These are phyloP conservation scores for Euclidium syriacum DNA, from an alignment of 345 rosid genomes.

Conservation along the genomic window DNA sequence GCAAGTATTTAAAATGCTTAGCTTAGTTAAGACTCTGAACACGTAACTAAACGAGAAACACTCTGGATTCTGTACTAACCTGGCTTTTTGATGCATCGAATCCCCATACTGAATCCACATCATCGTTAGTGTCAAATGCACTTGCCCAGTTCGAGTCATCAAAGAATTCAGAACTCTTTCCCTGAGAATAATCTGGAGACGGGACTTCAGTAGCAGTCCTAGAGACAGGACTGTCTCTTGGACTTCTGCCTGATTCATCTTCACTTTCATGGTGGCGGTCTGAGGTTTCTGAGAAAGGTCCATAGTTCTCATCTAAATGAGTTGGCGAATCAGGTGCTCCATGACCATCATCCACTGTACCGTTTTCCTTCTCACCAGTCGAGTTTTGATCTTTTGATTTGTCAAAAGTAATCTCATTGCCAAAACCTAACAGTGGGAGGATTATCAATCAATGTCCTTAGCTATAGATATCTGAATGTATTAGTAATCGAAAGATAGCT, in stretches of 20 bases:
- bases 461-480: neutral
- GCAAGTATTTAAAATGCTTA: slow-evolving; percentile 2
- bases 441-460: slow-evolving; percentile 11
- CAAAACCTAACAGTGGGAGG: slow-evolving; percentile 59
- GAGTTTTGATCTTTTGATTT: slow-evolving; percentile 37
- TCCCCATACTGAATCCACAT: slow-evolving; percentile 92
- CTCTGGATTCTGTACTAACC: slow-evolving; percentile 42
- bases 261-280: slow-evolving; percentile 56
- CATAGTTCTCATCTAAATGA: slow-evolving; percentile 43
- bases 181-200: slow-evolving; percentile 61
- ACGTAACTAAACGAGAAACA: neutral
- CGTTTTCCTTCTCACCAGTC: slow-evolving; percentile 41
- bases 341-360: slow-evolving; percentile 45
- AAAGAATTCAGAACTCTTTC: slow-evolving; percentile 61
- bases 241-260: slow-evolving; percentile 81
- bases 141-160: slow-evolving; percentile 91
- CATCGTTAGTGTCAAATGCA: slow-evolving; percentile 86
- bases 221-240: slow-evolving; percentile 69
- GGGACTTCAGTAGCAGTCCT: slow-evolving; percentile 57
- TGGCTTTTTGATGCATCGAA: slow-evolving; percentile 56
- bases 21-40: neutral
- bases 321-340: slow-evolving; percentile 47
- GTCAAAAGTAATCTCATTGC: slow-evolving; percentile 68
- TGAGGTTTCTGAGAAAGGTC: slow-evolving; percentile 36
- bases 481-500: slow-evolving; percentile 1